Evolutionary conservation across 805 yeast species (phyloP).

Genomic region (Candida krabiensis): DNA sequence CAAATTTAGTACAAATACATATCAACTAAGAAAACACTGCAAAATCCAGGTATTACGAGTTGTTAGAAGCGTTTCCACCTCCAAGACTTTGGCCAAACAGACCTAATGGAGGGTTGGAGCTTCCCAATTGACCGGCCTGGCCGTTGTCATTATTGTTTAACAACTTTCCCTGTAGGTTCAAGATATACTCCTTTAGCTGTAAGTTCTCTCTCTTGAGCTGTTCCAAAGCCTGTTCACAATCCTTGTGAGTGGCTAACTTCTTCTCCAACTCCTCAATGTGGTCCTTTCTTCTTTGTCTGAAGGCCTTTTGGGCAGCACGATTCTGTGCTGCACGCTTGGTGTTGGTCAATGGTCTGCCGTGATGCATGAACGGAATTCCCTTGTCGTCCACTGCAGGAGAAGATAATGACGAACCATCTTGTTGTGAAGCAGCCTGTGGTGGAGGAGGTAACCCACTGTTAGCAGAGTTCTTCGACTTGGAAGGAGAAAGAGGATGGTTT

Average conservation of each 20-base stretch:
- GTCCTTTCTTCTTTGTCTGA: constrained; percentile 79
- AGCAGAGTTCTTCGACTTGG: constrained; percentile 3
- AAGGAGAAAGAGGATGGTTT: constrained; percentile 1
- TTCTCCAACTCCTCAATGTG: constrained; percentile 78
- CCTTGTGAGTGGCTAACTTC: constrained; percentile 62
- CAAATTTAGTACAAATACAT: too few species aligned
- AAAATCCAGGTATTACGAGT: too few species aligned
- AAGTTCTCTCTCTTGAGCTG: constrained; percentile 68
- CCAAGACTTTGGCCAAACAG: constrained; percentile 12
- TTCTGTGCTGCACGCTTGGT: constrained; percentile 91
- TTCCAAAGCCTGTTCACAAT: constrained; percentile 63
- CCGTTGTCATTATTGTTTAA: constrained; percentile 34
- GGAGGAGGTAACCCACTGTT: constrained; percentile 16
- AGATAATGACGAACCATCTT: not conserved
- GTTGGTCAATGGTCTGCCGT: constrained; percentile 49
- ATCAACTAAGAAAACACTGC: too few species aligned
- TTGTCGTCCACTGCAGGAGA: constrained; percentile 20
- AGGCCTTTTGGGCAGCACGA: constrained; percentile 89
- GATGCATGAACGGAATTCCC: constrained; percentile 17
- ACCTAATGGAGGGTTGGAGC: constrained; percentile 19
- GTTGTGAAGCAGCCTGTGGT: constrained; percentile 2
- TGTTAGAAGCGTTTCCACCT: constrained; percentile 5
- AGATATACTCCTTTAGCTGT: constrained; percentile 69
- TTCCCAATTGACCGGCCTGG: not conserved
- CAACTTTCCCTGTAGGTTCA: constrained; percentile 66